These are phyloP conservation scores for Ephemerocybe angulata DNA, from an alignment of 768 basidiomycete species.

Conservation along the genomic window DNA sequence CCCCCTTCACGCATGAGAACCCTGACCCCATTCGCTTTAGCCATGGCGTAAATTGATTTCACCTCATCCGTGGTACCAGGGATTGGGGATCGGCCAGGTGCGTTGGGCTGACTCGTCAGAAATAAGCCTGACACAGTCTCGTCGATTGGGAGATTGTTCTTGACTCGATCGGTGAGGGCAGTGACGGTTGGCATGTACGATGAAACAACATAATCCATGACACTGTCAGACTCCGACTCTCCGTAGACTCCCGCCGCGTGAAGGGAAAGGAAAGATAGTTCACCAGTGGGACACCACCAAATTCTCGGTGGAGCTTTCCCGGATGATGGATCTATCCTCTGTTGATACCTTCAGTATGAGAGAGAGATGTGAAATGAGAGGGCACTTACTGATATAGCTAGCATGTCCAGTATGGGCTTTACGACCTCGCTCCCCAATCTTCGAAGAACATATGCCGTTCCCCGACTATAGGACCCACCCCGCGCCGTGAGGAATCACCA, in stretches of 20 bases:
- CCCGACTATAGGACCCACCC: no score
- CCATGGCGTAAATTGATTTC: constrained; percentile 14
- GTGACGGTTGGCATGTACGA: constrained; percentile 18
- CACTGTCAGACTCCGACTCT: background rate
- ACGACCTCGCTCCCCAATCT: background rate
- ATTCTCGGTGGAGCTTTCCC: constrained; percentile 13
- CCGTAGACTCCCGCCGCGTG: constrained; percentile 29
- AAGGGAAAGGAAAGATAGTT: constrained; percentile 27
- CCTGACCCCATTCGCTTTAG: no score
- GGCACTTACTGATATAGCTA: constrained; percentile 3
- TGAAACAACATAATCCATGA: constrained; percentile 15
- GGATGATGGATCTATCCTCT: no score
- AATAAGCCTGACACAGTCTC: constrained; percentile 1
- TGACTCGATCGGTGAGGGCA: no score
- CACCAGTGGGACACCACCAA: constrained; percentile 30
- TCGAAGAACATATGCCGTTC: no score
- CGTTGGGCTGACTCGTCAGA: constrained; percentile 11
- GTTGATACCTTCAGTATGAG: background rate
- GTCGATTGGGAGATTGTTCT: no score
- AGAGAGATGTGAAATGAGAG: background rate
- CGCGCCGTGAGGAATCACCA: background rate
- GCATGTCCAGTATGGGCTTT: constrained; percentile 7
- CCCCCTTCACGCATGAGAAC: no score
- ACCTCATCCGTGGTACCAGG: constrained; percentile 12
- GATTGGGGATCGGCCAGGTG: constrained; percentile 2